These are phyloP conservation scores for Yarrowia sp. DNA, from an alignment of 805 yeast genomes.

Conservation along the genomic window DNA sequence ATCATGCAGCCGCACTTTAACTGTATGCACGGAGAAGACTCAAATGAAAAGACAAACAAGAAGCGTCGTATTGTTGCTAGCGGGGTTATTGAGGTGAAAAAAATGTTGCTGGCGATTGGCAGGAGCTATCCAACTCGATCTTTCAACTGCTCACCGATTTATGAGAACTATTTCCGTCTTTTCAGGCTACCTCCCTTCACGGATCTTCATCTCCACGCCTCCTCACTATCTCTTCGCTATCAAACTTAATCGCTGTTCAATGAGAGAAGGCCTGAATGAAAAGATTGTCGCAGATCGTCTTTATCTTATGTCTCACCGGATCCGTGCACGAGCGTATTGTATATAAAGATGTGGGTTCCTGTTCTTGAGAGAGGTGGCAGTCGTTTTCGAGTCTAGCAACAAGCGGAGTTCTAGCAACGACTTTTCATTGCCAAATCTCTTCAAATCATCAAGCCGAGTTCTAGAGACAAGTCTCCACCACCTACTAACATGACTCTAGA, in stretches of 20 bases:
- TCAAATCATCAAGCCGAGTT: no score
- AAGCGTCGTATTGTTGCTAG: not conserved
- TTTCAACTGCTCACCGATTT: not conserved
- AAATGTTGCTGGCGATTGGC: no score
- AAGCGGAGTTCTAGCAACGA: no score
- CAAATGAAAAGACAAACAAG: not conserved
- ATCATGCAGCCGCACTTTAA: constrained; percentile 22
- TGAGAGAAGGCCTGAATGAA: not conserved
- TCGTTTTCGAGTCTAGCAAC: no score
- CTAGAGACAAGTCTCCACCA: no score
- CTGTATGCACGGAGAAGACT: not conserved
- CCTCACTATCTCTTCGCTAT: not conserved
- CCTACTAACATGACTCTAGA: not conserved
- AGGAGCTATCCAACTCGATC: no score
- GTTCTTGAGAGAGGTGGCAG: no score
- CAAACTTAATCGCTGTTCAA: not conserved
- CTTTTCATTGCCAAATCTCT: no score
- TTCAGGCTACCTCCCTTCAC: not conserved
- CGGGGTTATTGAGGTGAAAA: no score
- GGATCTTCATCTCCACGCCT: not conserved
- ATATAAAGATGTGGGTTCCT: no score
- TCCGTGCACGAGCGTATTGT: no score
- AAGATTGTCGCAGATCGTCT: constrained; percentile 1
- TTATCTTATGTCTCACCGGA: constrained; percentile 1
- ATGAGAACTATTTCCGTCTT: not conserved